These are phyloP conservation scores for Syncephalastrum contaminatum DNA, from an alignment of 371 early-diverging fungal genomes.

Conservation along the genomic window DNA sequence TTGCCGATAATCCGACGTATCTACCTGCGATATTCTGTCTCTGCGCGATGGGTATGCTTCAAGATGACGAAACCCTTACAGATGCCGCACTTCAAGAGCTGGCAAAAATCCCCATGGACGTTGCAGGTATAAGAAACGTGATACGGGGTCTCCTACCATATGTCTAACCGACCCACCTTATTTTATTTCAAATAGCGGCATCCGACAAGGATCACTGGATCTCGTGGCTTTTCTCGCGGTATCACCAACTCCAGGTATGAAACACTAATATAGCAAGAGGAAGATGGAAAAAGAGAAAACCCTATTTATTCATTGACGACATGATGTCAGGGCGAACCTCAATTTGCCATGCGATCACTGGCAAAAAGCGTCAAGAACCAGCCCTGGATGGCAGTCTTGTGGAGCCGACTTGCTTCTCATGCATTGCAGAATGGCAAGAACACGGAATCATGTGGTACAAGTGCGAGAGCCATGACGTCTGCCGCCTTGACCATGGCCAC, in stretches of 20 bases:
- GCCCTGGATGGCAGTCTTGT: slow-evolving; percentile 36
- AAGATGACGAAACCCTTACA: slow-evolving; percentile 73
- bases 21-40: slow-evolving; percentile 73
- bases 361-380: slow-evolving; percentile 37
- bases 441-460: slow-evolving; percentile 10
- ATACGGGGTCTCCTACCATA: neutral
- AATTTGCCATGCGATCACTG: slow-evolving; percentile 27
- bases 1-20: slow-evolving; percentile 52
- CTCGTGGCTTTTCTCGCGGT: slow-evolving; percentile 35
- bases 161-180: neutral
- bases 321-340: slow-evolving; percentile 22
- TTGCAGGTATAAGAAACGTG: slow-evolving; percentile 32
- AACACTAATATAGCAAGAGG: slow-evolving; percentile 8
- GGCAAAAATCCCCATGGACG: slow-evolving; percentile 52
- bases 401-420: slow-evolving; percentile 35
- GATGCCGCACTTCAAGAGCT: slow-evolving; percentile 76
- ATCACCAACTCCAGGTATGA: slow-evolving; percentile 35
- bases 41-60: slow-evolving; percentile 77
- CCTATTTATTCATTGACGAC: neutral
- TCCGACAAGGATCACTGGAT: slow-evolving; percentile 36
- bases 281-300: neutral
- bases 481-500: slow-evolving; percentile 27
- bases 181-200: slow-evolving; percentile 20
- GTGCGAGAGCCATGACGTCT: slow-evolving; percentile 19
- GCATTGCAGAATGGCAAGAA: slow-evolving; percentile 10